Percentiles rank a stretch among this genome's conserved stretches.
phyloP scores from a whole-genome alignment of 106 monocot genomes.

The Narthecium ossifragum region DNA sequence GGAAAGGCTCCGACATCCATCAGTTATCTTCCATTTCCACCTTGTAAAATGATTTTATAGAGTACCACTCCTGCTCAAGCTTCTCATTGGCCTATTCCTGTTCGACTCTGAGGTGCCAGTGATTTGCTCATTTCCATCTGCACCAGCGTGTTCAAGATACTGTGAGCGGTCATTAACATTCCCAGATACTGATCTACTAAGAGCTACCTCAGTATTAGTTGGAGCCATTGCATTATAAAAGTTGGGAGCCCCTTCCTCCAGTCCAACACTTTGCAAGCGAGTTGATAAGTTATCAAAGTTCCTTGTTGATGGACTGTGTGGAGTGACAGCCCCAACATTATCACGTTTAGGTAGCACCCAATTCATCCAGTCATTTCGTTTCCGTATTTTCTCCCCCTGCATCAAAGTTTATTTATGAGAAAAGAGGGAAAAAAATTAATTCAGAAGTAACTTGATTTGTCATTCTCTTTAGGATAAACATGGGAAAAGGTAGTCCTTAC shows the following conservation, averaged over 20 bases:
- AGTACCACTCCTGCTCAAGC: not conserved
- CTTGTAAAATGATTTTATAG: not conserved
- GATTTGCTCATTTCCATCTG: not conserved
- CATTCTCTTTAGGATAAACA: too few relatives aligned
- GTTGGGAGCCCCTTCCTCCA: slow-evolving; percentile 19
- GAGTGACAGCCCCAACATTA: slow-evolving; percentile 4
- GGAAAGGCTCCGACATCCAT: not conserved
- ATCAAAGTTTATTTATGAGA: not conserved
- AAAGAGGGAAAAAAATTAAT: not conserved
- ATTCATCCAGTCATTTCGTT: slow-evolving; percentile 43
- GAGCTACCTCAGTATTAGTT: slow-evolving; percentile 15
- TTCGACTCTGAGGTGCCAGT: not conserved
- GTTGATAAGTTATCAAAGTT: slow-evolving; percentile 9
- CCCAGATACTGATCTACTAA: slow-evolving; percentile 19
- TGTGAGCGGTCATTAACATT: not conserved
- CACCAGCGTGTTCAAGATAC: not conserved
- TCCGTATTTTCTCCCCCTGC: slow-evolving; percentile 60
- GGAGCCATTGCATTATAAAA: not conserved
- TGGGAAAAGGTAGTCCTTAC: too few relatives aligned
- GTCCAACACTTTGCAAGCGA: slow-evolving; percentile 19
- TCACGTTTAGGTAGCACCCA: slow-evolving; percentile 30
- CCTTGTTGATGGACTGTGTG: slow-evolving; percentile 1
- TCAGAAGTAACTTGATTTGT: too few relatives aligned
- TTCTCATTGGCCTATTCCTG: not conserved
- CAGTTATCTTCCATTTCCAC: not conserved